phyloP scores from a whole-genome alignment of 495 filamentous ascomycete species.

The Xylaria sp. region DNA sequence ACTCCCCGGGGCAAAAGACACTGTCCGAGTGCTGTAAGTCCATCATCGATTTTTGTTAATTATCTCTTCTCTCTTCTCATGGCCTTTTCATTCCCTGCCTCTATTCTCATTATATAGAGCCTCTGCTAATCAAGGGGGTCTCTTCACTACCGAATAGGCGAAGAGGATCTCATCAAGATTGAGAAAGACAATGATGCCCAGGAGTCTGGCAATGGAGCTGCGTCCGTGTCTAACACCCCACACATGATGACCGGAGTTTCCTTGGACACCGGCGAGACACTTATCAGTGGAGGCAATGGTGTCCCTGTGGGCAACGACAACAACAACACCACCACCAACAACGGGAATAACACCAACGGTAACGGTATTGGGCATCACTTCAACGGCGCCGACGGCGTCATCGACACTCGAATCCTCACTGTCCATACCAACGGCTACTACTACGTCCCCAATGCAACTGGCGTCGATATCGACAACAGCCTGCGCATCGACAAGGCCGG shows the following conservation, averaged over 20 bases:
- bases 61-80: neutral
- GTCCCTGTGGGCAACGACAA: too few species aligned
- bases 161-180: too few species aligned
- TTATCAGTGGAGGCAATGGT: neutral
- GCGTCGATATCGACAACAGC: slow-evolving; percentile 9
- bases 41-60: neutral
- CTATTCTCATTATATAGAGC: neutral
- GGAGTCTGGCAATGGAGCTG: neutral
- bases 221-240: neutral
- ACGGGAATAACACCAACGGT: neutral
- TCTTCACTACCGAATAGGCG: neutral
- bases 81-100: neutral
- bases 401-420: neutral
- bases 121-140: neutral
- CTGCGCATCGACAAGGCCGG: slow-evolving; percentile 1
- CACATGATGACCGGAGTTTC: neutral
- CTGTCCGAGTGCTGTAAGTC: neutral
- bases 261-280: neutral
- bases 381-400: slow-evolving; percentile 9
- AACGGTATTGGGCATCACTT: neutral
- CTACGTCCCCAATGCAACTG: neutral
- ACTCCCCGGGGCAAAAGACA: neutral
- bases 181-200: too few species aligned
- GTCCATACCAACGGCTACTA: neutral
- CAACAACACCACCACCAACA: neutral